Evolutionary conservation across 495 filamentous ascomycete species (phyloP).

Genomic region (Annulohypoxylon maeteangense): DNA sequence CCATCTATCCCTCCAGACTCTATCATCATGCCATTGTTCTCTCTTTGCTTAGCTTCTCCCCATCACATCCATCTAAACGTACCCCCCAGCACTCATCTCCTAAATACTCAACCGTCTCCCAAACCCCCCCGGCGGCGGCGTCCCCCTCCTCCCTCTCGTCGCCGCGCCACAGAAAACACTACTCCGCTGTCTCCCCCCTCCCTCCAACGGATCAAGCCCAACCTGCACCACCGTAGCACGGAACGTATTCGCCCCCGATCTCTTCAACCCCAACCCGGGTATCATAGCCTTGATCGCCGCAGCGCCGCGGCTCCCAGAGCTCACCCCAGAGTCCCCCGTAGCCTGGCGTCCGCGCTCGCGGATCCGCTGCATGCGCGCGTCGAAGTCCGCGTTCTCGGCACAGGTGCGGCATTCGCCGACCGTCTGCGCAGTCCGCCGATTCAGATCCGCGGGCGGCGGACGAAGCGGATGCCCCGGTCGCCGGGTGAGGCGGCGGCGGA

Average conservation of each 20-base stretch:
- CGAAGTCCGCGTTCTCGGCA: conserved; percentile 35
- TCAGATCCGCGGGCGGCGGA: conserved; percentile 35
- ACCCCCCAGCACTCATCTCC: not conserved
- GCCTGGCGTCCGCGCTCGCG: conserved; percentile 22
- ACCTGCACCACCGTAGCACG: conserved; percentile 29
- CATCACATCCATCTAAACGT: not conserved
- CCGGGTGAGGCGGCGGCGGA: conserved; percentile 43
- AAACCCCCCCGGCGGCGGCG: conserved; percentile 31
- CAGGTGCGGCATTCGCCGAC: conserved; percentile 45
- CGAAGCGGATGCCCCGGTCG: conserved; percentile 33
- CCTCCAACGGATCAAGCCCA: conserved; percentile 14
- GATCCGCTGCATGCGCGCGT: conserved; percentile 26
- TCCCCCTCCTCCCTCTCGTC: conserved; percentile 15
- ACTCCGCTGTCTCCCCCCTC: not conserved
- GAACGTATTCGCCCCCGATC: conserved; percentile 15
- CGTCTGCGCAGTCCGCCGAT: conserved; percentile 35
- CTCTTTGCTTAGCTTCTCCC: not conserved
- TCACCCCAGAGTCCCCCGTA: conserved; percentile 22
- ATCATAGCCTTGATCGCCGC: conserved; percentile 36
- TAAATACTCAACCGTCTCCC: conserved; percentile 36
- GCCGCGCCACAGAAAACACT: conserved; percentile 1
- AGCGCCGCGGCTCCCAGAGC: conserved; percentile 8
- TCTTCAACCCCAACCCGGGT: conserved; percentile 24
- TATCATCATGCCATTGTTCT: conserved; percentile 16
- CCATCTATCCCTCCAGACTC: conserved; percentile 19